A percentile compares a stretch with the other conserved stretches of the same genome.
These are phyloP conservation scores for Tylopilus vinaceipallidus DNA, from an alignment of 768 basidiomycete species.

Conservation along the genomic window DNA sequence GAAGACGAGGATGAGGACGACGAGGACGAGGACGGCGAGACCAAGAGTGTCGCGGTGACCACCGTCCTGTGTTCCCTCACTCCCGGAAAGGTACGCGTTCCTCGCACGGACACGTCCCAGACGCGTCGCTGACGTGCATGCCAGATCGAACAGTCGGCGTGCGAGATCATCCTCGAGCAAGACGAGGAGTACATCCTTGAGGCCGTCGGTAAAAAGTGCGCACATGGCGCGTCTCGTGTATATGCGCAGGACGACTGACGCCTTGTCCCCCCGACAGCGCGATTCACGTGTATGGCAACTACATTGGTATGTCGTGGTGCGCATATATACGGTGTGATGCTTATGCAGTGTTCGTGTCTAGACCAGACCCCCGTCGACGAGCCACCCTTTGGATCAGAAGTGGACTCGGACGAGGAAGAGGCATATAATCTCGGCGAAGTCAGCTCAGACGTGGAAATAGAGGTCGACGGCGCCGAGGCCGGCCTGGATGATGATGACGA, in stretches of 20 bases:
- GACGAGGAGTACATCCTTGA: slow-evolving; percentile 67
- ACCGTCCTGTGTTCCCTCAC: slow-evolving; percentile 78
- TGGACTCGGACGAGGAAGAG: slow-evolving; percentile 54
- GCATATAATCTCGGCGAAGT: slow-evolving; percentile 67
- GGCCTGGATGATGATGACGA: slow-evolving; percentile 52
- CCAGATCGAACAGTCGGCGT: slow-evolving; percentile 74
- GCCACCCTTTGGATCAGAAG: slow-evolving; percentile 48
- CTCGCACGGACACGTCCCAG: background rate
- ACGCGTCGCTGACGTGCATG: slow-evolving; percentile 7
- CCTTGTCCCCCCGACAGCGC: slow-evolving; percentile 39
- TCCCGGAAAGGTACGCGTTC: slow-evolving; percentile 65
- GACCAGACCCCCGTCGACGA: slow-evolving; percentile 53
- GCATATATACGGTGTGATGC: too few relatives aligned
- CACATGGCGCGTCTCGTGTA: background rate
- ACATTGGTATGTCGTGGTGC: too few relatives aligned
- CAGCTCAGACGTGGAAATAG: slow-evolving; percentile 81
- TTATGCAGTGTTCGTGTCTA: too few relatives aligned
- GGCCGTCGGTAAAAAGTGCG: slow-evolving; percentile 79
- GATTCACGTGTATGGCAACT: slow-evolving; percentile 81
- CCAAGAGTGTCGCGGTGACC: slow-evolving; percentile 40
- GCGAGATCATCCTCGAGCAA: slow-evolving; percentile 69
- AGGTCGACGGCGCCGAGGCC: slow-evolving; percentile 62
- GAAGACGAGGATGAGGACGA: slow-evolving; percentile 44
- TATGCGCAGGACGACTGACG: slow-evolving; percentile 6
- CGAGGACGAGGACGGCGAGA: slow-evolving; percentile 45